These are phyloP conservation scores for Tieghemostelium lacteum DNA, from an alignment of 78 protist species.

Conservation along the genomic window DNA sequence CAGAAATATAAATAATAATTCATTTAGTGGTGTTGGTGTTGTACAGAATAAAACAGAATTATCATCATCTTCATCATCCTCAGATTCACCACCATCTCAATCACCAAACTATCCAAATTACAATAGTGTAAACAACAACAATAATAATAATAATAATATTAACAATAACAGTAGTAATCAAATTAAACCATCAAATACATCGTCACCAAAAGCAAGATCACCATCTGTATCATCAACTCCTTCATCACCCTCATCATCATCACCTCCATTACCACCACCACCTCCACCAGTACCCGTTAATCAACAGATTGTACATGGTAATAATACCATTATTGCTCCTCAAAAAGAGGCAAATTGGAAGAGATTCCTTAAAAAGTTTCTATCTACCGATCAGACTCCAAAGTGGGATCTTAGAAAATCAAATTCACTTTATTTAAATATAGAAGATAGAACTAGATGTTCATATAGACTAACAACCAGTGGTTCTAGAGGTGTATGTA, in stretches of 20 bases:
- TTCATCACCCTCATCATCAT: slow-evolving; percentile 26
- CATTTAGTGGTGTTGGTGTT: background rate
- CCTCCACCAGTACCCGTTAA: slow-evolving; percentile 26
- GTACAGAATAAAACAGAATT: slow-evolving; percentile 10
- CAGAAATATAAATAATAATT: background rate
- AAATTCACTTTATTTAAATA: slow-evolving; percentile 38
- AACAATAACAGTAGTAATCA: slow-evolving; percentile 5
- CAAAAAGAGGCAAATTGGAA: slow-evolving; percentile 45
- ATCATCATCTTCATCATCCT: slow-evolving; percentile 27
- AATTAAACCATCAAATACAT: background rate
- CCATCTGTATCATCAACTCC: slow-evolving; percentile 56
- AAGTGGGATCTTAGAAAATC: slow-evolving; percentile 59
- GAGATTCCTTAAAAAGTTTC: slow-evolving; percentile 23
- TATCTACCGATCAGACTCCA: background rate
- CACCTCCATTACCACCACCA: slow-evolving; percentile 45
- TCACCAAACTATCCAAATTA: slow-evolving; percentile 26
- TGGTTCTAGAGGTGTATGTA: slow-evolving; percentile 63
- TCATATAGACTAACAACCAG: slow-evolving; percentile 25
- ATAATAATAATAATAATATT: slow-evolving; percentile 6
- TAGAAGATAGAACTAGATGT: slow-evolving; percentile 54
- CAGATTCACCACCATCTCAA: slow-evolving; percentile 30
- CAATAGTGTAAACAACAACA: slow-evolving; percentile 2
- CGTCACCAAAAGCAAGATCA: slow-evolving; percentile 59
- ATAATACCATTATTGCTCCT: background rate
- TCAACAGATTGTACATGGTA: too few relatives aligned